These are phyloP conservation scores for Neofusicoccum parvum DNA, from an alignment of 2,329 filamentous ascomycete genomes.

Conservation along the genomic window DNA sequence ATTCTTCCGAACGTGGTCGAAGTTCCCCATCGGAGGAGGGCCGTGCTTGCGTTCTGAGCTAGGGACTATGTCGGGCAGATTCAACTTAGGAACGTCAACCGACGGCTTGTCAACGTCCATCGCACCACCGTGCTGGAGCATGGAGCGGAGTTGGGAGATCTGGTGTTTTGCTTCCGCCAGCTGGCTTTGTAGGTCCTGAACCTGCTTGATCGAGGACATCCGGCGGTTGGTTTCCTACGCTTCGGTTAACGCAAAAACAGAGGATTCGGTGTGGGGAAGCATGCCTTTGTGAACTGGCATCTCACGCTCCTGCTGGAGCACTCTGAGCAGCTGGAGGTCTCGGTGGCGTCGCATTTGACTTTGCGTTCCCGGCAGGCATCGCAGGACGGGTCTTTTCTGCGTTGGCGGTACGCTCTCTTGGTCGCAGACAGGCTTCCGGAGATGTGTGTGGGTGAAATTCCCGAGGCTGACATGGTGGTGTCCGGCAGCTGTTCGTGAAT, in stretches of 20 bases:
- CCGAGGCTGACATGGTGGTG: constrained; percentile 39
- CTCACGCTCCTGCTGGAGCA: constrained; percentile 96
- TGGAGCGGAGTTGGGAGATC: constrained; percentile 71
- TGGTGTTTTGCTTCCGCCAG: constrained; percentile 78
- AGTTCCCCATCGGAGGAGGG: constrained; percentile 65
- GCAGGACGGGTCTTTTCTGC: constrained; percentile 94
- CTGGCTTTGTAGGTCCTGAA: constrained; percentile 95
- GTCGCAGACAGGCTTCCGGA: constrained; percentile 66
- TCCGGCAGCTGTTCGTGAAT: constrained; percentile 30
- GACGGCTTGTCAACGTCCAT: constrained; percentile 44
- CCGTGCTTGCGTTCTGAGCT: constrained; percentile 49
- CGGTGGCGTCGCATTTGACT: constrained; percentile 90
- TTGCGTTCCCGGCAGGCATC: constrained; percentile 90
- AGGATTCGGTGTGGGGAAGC: not conserved
- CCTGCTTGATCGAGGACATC: constrained; percentile 99
- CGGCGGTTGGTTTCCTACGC: constrained; percentile 83
- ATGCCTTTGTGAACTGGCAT: constrained; percentile 89
- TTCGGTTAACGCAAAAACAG: not conserved
- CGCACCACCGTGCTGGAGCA: constrained; percentile 55
- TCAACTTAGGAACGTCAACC: constrained; percentile 31
- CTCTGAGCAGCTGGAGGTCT: constrained; percentile 94
- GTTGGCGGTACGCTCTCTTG: constrained; percentile 91
- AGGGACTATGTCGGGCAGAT: constrained; percentile 38
- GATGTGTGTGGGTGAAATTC: constrained; percentile 44
- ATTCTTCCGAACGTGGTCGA: constrained; percentile 71